Evolutionary conservation across 495 filamentous ascomycete genomes (phyloP).

Genomic region (Aspergillus steynii): DNA sequence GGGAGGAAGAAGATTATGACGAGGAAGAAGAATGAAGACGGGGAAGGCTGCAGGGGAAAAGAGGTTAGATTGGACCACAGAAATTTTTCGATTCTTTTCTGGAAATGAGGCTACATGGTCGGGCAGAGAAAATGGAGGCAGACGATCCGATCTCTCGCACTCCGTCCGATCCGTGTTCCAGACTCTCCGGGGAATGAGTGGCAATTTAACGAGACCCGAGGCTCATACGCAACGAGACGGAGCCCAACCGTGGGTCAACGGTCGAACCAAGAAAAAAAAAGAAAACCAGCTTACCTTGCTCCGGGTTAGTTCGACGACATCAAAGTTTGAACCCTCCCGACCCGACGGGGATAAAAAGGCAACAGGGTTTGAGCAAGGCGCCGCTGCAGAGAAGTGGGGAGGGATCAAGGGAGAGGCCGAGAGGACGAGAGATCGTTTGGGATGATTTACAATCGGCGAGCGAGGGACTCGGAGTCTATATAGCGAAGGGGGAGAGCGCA

Average conservation of each 20-base stretch:
- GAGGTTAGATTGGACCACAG: neutral
- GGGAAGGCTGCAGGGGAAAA: neutral
- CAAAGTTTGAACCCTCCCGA: neutral
- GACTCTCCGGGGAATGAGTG: slow-evolving; percentile 5
- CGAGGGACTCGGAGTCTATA: neutral
- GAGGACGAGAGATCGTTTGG: neutral
- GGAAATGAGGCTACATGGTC: neutral
- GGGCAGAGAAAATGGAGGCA: slow-evolving; percentile 1
- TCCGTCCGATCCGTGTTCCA: slow-evolving; percentile 10
- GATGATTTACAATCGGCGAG: neutral
- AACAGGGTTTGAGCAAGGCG: slow-evolving; percentile 1
- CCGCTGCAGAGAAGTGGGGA: neutral
- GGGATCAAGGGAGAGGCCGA: neutral
- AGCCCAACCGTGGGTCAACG: slow-evolving; percentile 9
- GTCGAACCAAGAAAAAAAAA: neutral
- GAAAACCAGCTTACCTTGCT: slow-evolving; percentile 4
- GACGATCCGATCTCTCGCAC: neutral
- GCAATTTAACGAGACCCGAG: slow-evolving; percentile 1
- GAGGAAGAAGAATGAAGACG: neutral
- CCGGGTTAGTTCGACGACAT: neutral
- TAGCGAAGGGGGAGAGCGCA: neutral
- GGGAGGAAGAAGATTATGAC: neutral
- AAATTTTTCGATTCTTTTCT: neutral
- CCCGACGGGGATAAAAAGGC: neutral
- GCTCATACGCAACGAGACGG: neutral